These are phyloP conservation scores for Solanum hybrid DNA, from an alignment of 305 asterid species.

Conservation along the genomic window DNA sequence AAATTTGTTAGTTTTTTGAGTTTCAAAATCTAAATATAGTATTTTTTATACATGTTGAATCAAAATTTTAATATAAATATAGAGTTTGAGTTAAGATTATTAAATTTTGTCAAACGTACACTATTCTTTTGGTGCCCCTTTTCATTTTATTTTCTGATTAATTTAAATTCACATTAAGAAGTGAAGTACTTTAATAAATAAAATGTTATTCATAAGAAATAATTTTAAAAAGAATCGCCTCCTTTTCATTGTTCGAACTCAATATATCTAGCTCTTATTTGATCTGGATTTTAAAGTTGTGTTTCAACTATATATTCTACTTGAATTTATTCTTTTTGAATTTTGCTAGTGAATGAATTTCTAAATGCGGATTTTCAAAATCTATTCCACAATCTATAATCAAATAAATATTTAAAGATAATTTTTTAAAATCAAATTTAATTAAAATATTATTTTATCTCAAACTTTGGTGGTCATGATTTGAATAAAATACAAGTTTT, in stretches of 20 bases:
- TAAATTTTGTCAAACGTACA: neutral
- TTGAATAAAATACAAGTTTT: neutral
- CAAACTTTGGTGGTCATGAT: neutral
- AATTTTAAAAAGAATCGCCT: neutral
- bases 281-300: no score
- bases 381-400: neutral
- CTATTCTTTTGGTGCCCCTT: neutral
- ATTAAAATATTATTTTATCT: neutral
- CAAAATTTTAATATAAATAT: neutral
- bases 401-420: neutral
- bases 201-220: neutral
- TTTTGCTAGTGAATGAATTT: neutral
- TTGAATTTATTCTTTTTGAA: neutral
- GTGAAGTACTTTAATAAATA: neutral
- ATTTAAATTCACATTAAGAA: neutral
- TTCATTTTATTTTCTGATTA: neutral
- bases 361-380: neutral
- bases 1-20: neutral
- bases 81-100: neutral
- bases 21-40: neutral
- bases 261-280: neutral
- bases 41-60: neutral
- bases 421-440: neutral
- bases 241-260: neutral
- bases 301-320: no score